Conservation (phyloP, 495 filamentous ascomycete species). For the Penicillium dipodomyicola region DNA sequence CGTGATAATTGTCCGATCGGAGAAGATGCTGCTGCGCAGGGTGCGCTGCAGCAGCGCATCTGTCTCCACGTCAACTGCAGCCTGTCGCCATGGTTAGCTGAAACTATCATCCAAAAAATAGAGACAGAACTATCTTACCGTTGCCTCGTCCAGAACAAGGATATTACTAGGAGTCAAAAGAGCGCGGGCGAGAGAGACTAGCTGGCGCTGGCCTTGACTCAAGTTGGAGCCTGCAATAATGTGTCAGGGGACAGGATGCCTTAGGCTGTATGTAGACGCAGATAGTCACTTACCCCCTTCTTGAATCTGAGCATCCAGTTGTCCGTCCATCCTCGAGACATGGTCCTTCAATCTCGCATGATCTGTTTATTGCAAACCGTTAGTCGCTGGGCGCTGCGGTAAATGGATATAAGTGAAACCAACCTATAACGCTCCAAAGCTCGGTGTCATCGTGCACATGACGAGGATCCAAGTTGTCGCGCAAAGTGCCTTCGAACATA, state of each 20-base stretch:
- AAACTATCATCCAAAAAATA: conserved; percentile 1
- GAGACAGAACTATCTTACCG: conserved; percentile 43
- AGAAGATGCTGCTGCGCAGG: conserved; percentile 61
- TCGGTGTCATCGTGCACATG: conserved; percentile 97
- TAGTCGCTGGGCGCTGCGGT: conserved; percentile 10
- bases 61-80: conserved; percentile 92
- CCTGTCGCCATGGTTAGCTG: conserved; percentile 43
- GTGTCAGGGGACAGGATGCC: conserved; percentile 7
- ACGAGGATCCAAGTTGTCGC: conserved; percentile 94
- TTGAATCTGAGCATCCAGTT: conserved; percentile 83
- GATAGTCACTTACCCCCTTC: conserved; percentile 75
- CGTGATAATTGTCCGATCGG: conserved; percentile 92
- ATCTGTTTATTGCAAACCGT: conserved; percentile 50
- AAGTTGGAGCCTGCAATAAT: conserved; percentile 54
- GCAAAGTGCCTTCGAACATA: conserved; percentile 91
- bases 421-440: conserved; percentile 94
- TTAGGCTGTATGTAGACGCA: conserved; percentile 1
- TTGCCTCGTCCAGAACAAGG: conserved; percentile 95
- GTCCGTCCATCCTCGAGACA: conserved; percentile 80
- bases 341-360: conserved; percentile 93
- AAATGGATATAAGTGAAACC: conserved; percentile 32
- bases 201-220: conserved; percentile 71
- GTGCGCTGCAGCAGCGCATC: conserved; percentile 74
- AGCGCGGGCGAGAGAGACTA: conserved; percentile 88
- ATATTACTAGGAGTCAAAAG: conserved; percentile 96